Conservation (phyloP, 345 rosid species). For the Linum usitatissimum region DNA sequence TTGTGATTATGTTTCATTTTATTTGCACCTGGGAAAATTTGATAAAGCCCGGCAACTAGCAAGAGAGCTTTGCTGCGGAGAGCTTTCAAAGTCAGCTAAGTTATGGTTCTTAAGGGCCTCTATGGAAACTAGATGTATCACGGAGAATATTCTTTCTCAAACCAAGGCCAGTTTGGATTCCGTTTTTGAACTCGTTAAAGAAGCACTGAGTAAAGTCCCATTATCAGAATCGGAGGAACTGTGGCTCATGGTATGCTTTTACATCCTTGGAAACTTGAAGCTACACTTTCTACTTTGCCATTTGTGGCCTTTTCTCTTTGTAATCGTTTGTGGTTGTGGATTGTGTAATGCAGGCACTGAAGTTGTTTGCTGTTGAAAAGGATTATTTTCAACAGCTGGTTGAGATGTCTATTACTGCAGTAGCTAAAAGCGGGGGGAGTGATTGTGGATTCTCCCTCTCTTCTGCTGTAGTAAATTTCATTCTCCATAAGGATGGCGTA, state of each 20-base stretch:
- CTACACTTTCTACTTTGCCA: not conserved
- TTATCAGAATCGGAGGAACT: slow-evolving; percentile 57
- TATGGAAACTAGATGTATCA: slow-evolving; percentile 37
- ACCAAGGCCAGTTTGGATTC: slow-evolving; percentile 39
- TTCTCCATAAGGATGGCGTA: slow-evolving; percentile 54
- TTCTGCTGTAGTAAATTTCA: slow-evolving; percentile 43
- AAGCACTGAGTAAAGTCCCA: slow-evolving; percentile 37
- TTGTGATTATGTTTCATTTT: slow-evolving; percentile 48
- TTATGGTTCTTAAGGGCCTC: slow-evolving; percentile 57
- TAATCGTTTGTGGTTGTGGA: no score
- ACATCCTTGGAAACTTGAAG: not conserved
- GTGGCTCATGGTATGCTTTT: slow-evolving; percentile 64
- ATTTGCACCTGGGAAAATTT: slow-evolving; percentile 46
- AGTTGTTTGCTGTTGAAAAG: slow-evolving; percentile 37
- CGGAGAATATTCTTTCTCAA: slow-evolving; percentile 21
- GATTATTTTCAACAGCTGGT: slow-evolving; percentile 56
- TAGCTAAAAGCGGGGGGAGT: slow-evolving; percentile 47
- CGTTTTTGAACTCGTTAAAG: slow-evolving; percentile 40
- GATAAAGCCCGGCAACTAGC: slow-evolving; percentile 53
- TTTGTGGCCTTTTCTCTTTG: no score
- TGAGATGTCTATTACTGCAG: slow-evolving; percentile 45
- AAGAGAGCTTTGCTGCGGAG: slow-evolving; percentile 48
- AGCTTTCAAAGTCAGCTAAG: slow-evolving; percentile 39
- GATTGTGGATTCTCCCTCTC: slow-evolving; percentile 60
- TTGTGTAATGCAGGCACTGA: slow-evolving; percentile 55